Conservation (phyloP, 2,329 filamentous ascomycete species). For the Juglanconis sp. region DNA sequence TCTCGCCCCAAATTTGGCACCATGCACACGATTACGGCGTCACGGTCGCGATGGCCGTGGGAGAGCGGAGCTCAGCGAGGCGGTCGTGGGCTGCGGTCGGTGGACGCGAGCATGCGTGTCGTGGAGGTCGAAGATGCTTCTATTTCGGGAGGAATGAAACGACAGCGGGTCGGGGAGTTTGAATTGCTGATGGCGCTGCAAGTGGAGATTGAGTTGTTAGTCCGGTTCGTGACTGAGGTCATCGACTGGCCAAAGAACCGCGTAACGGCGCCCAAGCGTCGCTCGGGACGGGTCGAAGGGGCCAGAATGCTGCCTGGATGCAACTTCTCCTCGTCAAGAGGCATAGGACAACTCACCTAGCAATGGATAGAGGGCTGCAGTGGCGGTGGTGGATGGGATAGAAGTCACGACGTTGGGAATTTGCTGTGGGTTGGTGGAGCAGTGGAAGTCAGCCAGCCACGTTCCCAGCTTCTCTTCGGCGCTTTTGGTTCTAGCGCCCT, state of each 20-base stretch:
- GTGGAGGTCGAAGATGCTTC: constrained; percentile 1
- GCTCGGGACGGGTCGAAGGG: neutral
- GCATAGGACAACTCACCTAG: constrained; percentile 7
- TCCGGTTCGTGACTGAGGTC: constrained; percentile 15
- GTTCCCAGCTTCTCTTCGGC: constrained; percentile 3
- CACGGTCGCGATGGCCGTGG: constrained; percentile 5
- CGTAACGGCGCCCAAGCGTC: neutral
- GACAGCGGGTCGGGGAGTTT: constrained; percentile 1
- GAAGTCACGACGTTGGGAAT: constrained; percentile 13
- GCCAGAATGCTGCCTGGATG: neutral
- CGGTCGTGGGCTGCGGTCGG: constrained; percentile 1
- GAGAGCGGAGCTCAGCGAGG: constrained; percentile 20
- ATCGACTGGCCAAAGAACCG: constrained; percentile 4
- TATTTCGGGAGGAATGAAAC: constrained; percentile 8
- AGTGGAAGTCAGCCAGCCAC: neutral
- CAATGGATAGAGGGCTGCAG: constrained; percentile 6
- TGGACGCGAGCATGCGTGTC: constrained; percentile 11
- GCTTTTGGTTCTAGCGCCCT: constrained; percentile 7
- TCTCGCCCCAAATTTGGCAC: constrained; percentile 20
- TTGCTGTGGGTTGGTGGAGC: constrained; percentile 2
- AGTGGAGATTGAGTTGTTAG: constrained; percentile 17
- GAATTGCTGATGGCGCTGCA: constrained; percentile 13
- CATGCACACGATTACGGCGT: constrained; percentile 22
- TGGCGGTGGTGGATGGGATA: constrained; percentile 12
- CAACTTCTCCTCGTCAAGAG: neutral